These are phyloP conservation scores for Pseudonitzschia delicatissima DNA, from an alignment of 108 stramenopile genomes.

Conservation along the genomic window DNA sequence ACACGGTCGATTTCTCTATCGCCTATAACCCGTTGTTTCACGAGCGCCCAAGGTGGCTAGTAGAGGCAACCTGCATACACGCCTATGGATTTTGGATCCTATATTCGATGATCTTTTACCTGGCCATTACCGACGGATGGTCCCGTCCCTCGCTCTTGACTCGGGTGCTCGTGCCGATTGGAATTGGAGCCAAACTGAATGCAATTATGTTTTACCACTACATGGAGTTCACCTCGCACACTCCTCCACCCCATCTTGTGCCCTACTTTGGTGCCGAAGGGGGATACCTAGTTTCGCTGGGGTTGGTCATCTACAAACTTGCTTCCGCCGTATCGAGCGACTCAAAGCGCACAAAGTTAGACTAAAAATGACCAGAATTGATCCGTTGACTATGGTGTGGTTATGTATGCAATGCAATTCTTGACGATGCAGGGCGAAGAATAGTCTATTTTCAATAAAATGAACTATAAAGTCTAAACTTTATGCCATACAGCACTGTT, in stretches of 20 bases:
- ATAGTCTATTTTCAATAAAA: too few species aligned
- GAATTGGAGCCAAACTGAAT: not conserved
- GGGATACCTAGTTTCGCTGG: not conserved
- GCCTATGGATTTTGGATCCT: slow-evolving; percentile 6
- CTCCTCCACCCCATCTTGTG: slow-evolving; percentile 8
- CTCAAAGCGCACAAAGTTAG: too few species aligned
- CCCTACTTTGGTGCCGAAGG: slow-evolving; percentile 13
- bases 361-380: too few species aligned
- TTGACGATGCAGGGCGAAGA: too few species aligned
- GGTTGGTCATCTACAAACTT: slow-evolving; percentile 1
- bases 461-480: too few species aligned
- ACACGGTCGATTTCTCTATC: not conserved
- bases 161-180: not conserved
- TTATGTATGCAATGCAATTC: too few species aligned
- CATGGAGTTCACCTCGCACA: slow-evolving; percentile 15
- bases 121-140: slow-evolving; percentile 5
- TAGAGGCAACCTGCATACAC: slow-evolving; percentile 12
- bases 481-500: too few species aligned
- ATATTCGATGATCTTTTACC: not conserved
- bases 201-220: slow-evolving; percentile 13
- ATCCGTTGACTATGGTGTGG: too few species aligned
- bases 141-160: not conserved
- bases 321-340: not conserved
- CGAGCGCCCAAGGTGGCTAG: slow-evolving; percentile 3
- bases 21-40: slow-evolving; percentile 10